A percentile compares a stretch with the other conserved stretches of the same genome.
Conservation (phyloP, 116 monocot genomes). For the Papilionanthe hybrid region DNA sequence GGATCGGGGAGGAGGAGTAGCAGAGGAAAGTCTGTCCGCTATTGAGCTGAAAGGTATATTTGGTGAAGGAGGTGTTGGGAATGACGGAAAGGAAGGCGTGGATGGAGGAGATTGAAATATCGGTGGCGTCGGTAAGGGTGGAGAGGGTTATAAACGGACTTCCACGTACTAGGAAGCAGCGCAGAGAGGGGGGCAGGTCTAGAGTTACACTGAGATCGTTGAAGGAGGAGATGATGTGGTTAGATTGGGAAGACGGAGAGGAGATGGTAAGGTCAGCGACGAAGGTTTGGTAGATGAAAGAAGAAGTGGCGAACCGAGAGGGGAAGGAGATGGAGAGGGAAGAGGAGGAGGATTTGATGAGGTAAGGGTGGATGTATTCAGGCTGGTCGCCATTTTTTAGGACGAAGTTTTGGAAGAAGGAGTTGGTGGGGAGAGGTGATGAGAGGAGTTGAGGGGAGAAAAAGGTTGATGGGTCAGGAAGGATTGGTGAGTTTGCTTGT, state of each 20-base stretch:
- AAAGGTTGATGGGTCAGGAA: slow-evolving; percentile 66
- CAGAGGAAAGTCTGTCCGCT: slow-evolving; percentile 59
- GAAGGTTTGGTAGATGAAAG: slow-evolving; percentile 87
- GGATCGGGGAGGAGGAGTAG: slow-evolving; percentile 75
- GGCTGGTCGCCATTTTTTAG: slow-evolving; percentile 76
- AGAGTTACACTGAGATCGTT: slow-evolving; percentile 72
- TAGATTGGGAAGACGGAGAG: slow-evolving; percentile 4
- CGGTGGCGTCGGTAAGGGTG: slow-evolving; percentile 18
- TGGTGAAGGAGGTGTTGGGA: slow-evolving; percentile 51
- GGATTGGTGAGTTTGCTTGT: slow-evolving; percentile 32
- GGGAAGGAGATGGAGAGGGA: slow-evolving; percentile 74
- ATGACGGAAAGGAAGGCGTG: slow-evolving; percentile 56
- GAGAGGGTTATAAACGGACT: slow-evolving; percentile 58
- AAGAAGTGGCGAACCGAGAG: slow-evolving; percentile 44
- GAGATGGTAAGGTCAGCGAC: slow-evolving; percentile 76
- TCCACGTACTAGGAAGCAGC: slow-evolving; percentile 67
- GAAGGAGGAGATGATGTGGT: slow-evolving; percentile 61
- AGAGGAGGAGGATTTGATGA: slow-evolving; percentile 50
- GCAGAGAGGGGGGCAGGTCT: slow-evolving; percentile 53
- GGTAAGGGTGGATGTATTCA: slow-evolving; percentile 95
- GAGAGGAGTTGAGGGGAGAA: slow-evolving; percentile 67
- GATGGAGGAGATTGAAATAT: slow-evolving; percentile 39
- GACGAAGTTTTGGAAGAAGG: slow-evolving; percentile 89
- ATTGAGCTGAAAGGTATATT: slow-evolving; percentile 52
- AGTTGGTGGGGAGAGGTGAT: slow-evolving; percentile 85